phyloP scores from a whole-genome alignment of 306 rosid species.

The Begonia peltatifolia region DNA sequence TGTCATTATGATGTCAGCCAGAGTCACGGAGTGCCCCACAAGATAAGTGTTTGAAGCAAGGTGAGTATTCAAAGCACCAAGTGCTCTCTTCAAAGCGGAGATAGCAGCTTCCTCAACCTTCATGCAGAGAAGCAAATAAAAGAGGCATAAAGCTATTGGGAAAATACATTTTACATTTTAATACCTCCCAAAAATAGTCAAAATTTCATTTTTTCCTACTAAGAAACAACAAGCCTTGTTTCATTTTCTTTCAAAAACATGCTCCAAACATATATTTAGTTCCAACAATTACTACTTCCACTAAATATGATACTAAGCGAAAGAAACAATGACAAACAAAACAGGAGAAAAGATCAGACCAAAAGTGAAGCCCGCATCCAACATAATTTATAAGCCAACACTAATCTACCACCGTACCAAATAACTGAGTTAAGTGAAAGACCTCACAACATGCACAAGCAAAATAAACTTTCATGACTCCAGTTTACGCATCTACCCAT shows the following conservation, averaged over 20 bases:
- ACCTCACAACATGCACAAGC: not conserved
- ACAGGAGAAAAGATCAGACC: not conserved
- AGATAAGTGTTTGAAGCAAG: conserved; percentile 65
- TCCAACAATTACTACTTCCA: too few species aligned
- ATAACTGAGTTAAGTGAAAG: not conserved
- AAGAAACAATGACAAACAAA: conserved; percentile 3
- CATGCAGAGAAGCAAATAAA: conserved; percentile 2
- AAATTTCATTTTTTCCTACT: too few species aligned
- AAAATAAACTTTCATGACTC: not conserved
- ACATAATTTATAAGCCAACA: too few species aligned
- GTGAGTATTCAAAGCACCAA: conserved; percentile 56
- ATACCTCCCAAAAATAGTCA: conserved; percentile 1
- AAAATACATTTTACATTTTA: too few species aligned
- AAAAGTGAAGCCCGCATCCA: too few species aligned
- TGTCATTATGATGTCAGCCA: conserved; percentile 52
- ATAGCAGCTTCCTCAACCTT: conserved; percentile 67
- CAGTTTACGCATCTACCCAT: not conserved
- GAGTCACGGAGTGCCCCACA: conserved; percentile 70
- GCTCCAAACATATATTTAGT: too few species aligned
- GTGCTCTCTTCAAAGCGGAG: conserved; percentile 45
- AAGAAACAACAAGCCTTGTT: too few species aligned
- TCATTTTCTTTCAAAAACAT: too few species aligned
- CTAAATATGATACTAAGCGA: not conserved
- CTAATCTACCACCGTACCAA: too few species aligned
- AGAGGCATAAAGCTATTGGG: too few species aligned